Conservation (phyloP, 129 eudicot species). For the Lactuca sativa region DNA sequence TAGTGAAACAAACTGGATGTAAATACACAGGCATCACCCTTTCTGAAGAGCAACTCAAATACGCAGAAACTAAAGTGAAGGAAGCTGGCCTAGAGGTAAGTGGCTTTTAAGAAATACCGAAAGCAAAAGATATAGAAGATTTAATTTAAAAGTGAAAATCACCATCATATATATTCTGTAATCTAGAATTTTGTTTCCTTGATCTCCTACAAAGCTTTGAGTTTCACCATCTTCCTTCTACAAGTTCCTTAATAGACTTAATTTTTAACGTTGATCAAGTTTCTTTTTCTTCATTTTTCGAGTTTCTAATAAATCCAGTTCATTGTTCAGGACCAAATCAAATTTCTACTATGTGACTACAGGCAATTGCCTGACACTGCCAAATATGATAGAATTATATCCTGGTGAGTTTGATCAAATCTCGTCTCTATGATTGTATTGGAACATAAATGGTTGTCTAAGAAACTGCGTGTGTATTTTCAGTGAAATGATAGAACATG, state of each 20-base stretch:
- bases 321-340: conserved; percentile 51
- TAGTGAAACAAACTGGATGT: conserved; percentile 75
- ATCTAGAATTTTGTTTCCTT: too few relatives aligned
- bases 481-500: conserved; percentile 85
- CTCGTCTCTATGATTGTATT: not conserved
- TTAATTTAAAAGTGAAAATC: too few relatives aligned
- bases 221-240: too few relatives aligned
- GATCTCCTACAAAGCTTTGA: too few relatives aligned
- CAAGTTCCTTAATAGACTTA: too few relatives aligned
- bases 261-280: too few relatives aligned
- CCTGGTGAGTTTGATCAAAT: conserved; percentile 48
- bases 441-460: not conserved
- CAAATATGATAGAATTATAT: conserved; percentile 70
- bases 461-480: not conserved
- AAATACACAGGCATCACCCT: conserved; percentile 83
- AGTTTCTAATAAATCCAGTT: not conserved
- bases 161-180: too few relatives aligned
- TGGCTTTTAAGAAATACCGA: not conserved
- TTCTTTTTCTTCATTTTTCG: too few relatives aligned
- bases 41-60: conserved; percentile 64
- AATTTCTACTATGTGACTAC: too few relatives aligned
- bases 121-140: too few relatives aligned
- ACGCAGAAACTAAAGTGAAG: conserved; percentile 68
- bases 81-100: conserved; percentile 71
- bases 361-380: conserved; percentile 52